Conservation (phyloP, 208 protist species). For the Tritrichomonas foetus region DNA sequence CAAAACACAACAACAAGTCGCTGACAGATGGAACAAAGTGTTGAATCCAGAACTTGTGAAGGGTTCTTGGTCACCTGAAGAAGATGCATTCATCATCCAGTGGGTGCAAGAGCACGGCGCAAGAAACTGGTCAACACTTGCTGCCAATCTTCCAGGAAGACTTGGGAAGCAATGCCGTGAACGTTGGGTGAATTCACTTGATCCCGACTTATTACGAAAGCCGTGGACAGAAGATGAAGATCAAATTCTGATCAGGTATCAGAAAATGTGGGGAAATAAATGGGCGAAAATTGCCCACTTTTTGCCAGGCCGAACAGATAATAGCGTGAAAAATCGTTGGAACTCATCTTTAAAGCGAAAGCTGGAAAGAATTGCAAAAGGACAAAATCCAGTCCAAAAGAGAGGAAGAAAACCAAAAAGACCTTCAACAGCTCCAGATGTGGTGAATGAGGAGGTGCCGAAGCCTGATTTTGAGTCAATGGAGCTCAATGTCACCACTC, state of each 20-base stretch:
- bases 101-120: slow-evolving; percentile 29
- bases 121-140: slow-evolving; percentile 22
- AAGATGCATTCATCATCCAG: neutral
- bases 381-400: neutral
- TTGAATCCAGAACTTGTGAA: slow-evolving; percentile 20
- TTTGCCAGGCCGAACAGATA: slow-evolving; percentile 7
- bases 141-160: neutral
- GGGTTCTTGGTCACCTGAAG: neutral
- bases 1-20: neutral
- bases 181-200: neutral
- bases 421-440: neutral
- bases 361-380: neutral
- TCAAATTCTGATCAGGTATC: neutral
- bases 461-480: neutral
- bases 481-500: neutral
- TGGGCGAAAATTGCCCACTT: slow-evolving; percentile 17
- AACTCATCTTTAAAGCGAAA: slow-evolving; percentile 17
- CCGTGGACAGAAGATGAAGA: slow-evolving; percentile 38
- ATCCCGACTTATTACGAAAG: neutral
- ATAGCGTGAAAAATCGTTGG: slow-evolving; percentile 10
- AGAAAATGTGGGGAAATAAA: slow-evolving; percentile 30
- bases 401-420: slow-evolving; percentile 24
- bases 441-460: neutral
- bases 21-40: slow-evolving; percentile 10
- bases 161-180: slow-evolving; percentile 23